A percentile compares a stretch with the other conserved stretches of the same genome.
Evolutionary conservation across 176 grass and related monocot genomes (phyloP).

Genomic region (Carex scoparia): DNA sequence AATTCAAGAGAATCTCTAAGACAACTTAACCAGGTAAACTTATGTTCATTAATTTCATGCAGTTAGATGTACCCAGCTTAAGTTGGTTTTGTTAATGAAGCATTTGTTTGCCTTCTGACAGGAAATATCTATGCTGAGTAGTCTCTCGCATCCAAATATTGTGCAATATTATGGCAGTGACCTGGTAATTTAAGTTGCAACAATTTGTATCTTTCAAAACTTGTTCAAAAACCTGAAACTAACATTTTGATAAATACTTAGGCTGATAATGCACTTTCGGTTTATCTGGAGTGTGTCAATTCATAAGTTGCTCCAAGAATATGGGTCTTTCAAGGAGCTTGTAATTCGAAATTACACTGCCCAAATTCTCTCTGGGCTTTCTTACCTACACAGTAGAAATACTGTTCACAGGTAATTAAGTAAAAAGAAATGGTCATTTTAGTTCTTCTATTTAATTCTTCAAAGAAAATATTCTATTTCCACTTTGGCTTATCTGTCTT

Average conservation of each 20-base stretch:
- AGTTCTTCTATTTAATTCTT: background rate
- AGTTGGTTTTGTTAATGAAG: constrained; percentile 21
- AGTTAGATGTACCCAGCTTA: background rate
- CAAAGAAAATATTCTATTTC: constrained; percentile 6
- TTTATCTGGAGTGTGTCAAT: constrained; percentile 96
- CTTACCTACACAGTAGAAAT: constrained; percentile 82
- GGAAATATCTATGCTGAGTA: constrained; percentile 91
- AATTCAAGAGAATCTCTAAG: constrained; percentile 93
- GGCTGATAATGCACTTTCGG: constrained; percentile 68
- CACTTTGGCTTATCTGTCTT: constrained; percentile 19
- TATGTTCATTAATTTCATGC: constrained; percentile 4
- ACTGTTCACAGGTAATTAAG: constrained; percentile 85
- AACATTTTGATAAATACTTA: constrained; percentile 29
- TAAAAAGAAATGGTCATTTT: background rate
- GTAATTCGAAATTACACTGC: constrained; percentile 73
- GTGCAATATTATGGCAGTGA: constrained; percentile 88
- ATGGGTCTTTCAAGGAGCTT: constrained; percentile 73
- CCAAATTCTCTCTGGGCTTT: constrained; percentile 94
- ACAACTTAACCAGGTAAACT: constrained; percentile 79
- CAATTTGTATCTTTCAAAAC: constrained; percentile 17
- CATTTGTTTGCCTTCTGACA: constrained; percentile 25
- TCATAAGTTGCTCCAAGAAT: constrained; percentile 90
- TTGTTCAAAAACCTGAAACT: background rate
- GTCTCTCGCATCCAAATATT: constrained; percentile 83
- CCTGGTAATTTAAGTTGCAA: constrained; percentile 52